Evolutionary conservation across 2,329 filamentous ascomycete genomes (phyloP).

Genomic region (Cladosporium oxysporum): DNA sequence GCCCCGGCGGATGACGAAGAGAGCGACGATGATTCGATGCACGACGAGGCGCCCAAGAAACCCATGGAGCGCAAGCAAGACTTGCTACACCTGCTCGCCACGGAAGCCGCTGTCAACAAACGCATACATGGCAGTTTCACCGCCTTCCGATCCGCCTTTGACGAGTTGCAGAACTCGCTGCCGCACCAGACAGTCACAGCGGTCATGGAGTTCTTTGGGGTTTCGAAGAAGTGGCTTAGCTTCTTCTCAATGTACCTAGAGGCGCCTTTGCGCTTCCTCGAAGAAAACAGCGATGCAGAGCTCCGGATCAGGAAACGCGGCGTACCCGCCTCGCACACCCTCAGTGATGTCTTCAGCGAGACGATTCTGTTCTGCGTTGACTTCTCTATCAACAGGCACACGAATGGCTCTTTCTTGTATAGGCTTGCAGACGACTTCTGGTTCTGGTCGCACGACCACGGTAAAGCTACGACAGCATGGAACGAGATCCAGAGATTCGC

Average conservation of each 20-base stretch:
- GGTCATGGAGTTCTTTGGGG: conserved; percentile 60
- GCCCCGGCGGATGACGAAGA: conserved; percentile 37
- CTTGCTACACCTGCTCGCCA: conserved; percentile 58
- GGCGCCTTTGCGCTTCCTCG: conserved; percentile 59
- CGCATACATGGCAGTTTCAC: conserved; percentile 52
- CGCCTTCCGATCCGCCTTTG: conserved; percentile 60
- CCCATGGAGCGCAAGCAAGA: conserved; percentile 56
- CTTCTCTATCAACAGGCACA: conserved; percentile 62
- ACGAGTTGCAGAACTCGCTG: conserved; percentile 59
- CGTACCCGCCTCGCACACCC: conserved; percentile 59
- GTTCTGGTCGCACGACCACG: conserved; percentile 61
- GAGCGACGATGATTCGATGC: conserved; percentile 41
- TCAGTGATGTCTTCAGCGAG: conserved; percentile 64
- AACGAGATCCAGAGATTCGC: conserved; percentile 56
- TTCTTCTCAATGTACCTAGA: conserved; percentile 64
- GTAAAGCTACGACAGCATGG: conserved; percentile 61
- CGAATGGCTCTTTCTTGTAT: conserved; percentile 57
- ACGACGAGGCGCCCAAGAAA: conserved; percentile 39
- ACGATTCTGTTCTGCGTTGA: conserved; percentile 65
- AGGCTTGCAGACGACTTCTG: conserved; percentile 67
- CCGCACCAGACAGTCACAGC: conserved; percentile 61
- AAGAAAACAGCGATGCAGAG: conserved; percentile 41
- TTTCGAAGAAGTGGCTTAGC: conserved; percentile 56
- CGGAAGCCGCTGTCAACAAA: conserved; percentile 56
- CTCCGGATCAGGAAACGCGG: conserved; percentile 55